A percentile compares a stretch with the other conserved stretches of the same genome.
Evolutionary conservation across 2,329 filamentous ascomycete genomes (phyloP).

Genomic region (Diaporthe capsici): DNA sequence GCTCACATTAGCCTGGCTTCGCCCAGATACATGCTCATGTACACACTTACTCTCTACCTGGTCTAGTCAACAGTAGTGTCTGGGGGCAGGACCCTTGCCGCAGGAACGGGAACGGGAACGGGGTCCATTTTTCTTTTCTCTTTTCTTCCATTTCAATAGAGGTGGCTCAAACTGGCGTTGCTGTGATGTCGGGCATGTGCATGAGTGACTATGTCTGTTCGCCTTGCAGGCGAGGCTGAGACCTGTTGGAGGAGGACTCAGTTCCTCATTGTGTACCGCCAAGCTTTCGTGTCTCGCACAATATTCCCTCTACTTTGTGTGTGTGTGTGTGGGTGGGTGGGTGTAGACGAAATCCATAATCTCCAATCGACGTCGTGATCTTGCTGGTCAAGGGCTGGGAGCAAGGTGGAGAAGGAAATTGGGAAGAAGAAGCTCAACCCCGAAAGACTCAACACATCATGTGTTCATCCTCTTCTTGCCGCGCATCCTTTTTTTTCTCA

Average conservation of each 20-base stretch:
- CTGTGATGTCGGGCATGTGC: neutral
- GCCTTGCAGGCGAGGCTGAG: conserved; percentile 9
- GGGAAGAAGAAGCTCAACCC: neutral
- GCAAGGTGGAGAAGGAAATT: neutral
- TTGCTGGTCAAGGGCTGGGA: neutral
- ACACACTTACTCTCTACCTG: neutral
- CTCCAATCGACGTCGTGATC: neutral
- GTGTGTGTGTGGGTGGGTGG: neutral
- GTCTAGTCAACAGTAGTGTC: conserved; percentile 16
- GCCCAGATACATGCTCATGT: neutral
- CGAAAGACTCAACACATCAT: neutral
- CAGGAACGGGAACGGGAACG: conserved; percentile 13
- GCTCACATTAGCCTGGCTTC: conserved; percentile 8
- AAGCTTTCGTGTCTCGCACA: neutral
- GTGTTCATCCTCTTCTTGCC: neutral
- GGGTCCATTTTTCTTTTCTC: neutral
- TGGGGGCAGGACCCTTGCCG: conserved; percentile 17
- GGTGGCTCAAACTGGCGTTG: neutral
- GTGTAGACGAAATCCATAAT: neutral
- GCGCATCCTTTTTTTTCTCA: neutral
- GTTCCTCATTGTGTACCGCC: neutral
- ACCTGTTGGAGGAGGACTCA: neutral
- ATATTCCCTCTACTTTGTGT: neutral
- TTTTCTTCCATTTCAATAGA: neutral
- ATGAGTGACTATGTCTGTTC: neutral